phyloP scores from a whole-genome alignment of 2,329 filamentous ascomycete genomes.

The Coniosporium tulheliwenetii region DNA sequence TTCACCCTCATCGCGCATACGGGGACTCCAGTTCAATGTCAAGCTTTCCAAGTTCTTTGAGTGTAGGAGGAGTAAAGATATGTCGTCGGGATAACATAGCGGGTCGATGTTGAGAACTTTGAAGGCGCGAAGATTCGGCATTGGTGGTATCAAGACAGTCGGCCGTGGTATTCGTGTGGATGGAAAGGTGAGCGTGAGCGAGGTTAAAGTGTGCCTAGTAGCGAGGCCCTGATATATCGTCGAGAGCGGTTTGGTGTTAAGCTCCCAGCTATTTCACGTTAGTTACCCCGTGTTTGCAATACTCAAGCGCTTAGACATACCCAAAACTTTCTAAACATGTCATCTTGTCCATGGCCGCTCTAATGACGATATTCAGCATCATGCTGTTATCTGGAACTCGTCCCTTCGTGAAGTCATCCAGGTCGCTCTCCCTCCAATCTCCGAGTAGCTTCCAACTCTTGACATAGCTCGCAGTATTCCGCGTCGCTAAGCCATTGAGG shows the following conservation, averaged over 20 bases:
- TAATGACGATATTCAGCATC: slow-evolving; percentile 45
- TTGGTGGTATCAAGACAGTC: slow-evolving; percentile 37
- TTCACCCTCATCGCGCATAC: slow-evolving; percentile 44
- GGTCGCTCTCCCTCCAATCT: slow-evolving; percentile 40
- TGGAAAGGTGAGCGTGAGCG: slow-evolving; percentile 40
- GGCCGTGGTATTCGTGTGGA: slow-evolving; percentile 40
- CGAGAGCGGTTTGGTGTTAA: slow-evolving; percentile 43
- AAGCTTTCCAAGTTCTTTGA: slow-evolving; percentile 39
- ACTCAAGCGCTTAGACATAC: slow-evolving; percentile 13
- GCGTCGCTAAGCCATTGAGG: slow-evolving; percentile 44
- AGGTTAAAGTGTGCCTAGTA: slow-evolving; percentile 31
- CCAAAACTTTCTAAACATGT: slow-evolving; percentile 36
- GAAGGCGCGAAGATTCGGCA: slow-evolving; percentile 38
- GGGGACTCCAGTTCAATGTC: slow-evolving; percentile 43
- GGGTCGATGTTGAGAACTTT: slow-evolving; percentile 46
- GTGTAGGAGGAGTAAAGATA: slow-evolving; percentile 38
- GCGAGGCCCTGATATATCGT: slow-evolving; percentile 42
- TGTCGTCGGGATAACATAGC: slow-evolving; percentile 47
- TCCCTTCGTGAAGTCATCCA: slow-evolving; percentile 42
- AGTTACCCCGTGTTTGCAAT: slow-evolving; percentile 1
- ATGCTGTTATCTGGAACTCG: slow-evolving; percentile 48
- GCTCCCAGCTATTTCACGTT: slow-evolving; percentile 33
- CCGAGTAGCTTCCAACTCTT: slow-evolving; percentile 36
- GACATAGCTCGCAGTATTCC: slow-evolving; percentile 36
- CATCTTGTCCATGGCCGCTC: slow-evolving; percentile 45